phyloP scores from a whole-genome alignment of 2,329 filamentous ascomycete species.

The Diaporthe vaccinii region DNA sequence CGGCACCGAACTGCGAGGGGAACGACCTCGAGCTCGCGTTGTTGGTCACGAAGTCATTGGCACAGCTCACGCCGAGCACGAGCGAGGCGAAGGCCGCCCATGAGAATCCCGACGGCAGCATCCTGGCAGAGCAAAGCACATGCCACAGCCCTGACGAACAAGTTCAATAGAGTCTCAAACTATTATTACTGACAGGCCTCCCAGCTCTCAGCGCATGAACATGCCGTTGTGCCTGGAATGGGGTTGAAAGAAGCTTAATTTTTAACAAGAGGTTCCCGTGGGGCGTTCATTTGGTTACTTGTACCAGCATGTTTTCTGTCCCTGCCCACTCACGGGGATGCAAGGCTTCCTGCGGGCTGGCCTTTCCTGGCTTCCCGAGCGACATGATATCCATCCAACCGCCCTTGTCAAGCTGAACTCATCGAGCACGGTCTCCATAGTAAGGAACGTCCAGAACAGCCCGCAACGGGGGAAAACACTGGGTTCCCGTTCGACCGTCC shows the following conservation, averaged over 20 bases:
- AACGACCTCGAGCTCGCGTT: not conserved
- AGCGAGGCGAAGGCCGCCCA: conserved; percentile 21
- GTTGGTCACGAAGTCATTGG: conserved; percentile 25
- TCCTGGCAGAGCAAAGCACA: conserved; percentile 1
- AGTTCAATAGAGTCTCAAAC: not conserved
- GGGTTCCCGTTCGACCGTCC: conserved; percentile 27
- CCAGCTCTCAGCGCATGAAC: conserved; percentile 15
- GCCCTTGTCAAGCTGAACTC: conserved; percentile 27
- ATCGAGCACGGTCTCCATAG: conserved; percentile 9
- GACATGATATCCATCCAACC: conserved; percentile 1
- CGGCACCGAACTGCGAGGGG: conserved; percentile 3
- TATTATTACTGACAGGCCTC: conserved; percentile 2
- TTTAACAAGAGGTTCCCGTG: not conserved
- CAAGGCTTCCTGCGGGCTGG: not conserved
- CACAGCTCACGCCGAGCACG: conserved; percentile 8
- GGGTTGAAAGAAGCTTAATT: conserved; percentile 20
- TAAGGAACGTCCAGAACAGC: not conserved
- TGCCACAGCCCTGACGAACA: conserved; percentile 16
- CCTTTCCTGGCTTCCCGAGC: conserved; percentile 11
- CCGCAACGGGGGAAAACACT: not conserved
- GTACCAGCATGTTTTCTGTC: conserved; percentile 5
- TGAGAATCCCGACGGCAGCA: conserved; percentile 10
- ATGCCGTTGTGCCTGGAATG: conserved; percentile 20
- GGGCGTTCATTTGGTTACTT: conserved; percentile 21
- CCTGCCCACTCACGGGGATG: not conserved